phyloP scores from a whole-genome alignment of 2,329 filamentous ascomycete genomes.

The Penicillium brevicompactum region DNA sequence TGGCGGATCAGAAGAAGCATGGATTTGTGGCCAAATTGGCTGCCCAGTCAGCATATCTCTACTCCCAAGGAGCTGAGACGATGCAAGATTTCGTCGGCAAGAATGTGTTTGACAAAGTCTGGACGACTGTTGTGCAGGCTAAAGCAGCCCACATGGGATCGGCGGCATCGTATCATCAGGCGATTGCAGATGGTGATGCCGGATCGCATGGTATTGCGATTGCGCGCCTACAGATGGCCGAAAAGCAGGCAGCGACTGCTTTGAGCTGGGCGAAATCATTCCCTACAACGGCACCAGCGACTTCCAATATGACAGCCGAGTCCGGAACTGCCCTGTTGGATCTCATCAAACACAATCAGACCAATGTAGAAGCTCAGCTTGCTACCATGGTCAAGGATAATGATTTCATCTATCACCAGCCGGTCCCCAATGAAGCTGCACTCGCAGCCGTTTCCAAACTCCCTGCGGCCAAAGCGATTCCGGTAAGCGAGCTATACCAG shows the following conservation, averaged over 20 bases:
- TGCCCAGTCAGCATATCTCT: conserved; percentile 85
- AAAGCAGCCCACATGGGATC: conserved; percentile 84
- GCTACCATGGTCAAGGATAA: conserved; percentile 83
- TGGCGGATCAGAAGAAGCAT: conserved; percentile 88
- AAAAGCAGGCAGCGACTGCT: conserved; percentile 76
- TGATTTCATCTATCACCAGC: conserved; percentile 97
- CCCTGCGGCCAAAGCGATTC: conserved; percentile 93
- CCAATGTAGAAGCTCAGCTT: conserved; percentile 79
- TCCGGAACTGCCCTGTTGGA: conserved; percentile 74
- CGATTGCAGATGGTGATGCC: conserved; percentile 84
- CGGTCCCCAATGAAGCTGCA: conserved; percentile 81
- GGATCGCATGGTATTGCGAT: conserved; percentile 85
- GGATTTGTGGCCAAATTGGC: conserved; percentile 90
- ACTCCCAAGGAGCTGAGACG: conserved; percentile 83
- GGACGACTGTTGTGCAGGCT: conserved; percentile 70
- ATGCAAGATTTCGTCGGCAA: conserved; percentile 90
- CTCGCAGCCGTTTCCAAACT: conserved; percentile 83
- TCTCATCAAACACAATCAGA: conserved; percentile 78
- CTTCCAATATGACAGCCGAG: conserved; percentile 81
- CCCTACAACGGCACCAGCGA: conserved; percentile 75
- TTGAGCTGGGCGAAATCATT: conserved; percentile 75
- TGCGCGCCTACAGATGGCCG: conserved; percentile 77
- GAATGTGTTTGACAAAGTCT: conserved; percentile 91
- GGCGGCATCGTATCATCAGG: conserved; percentile 91
- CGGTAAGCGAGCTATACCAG: conserved; percentile 93